Evolutionary conservation across 129 eudicot species (phyloP).

Genomic region (Chrysanthemum seticuspe): DNA sequence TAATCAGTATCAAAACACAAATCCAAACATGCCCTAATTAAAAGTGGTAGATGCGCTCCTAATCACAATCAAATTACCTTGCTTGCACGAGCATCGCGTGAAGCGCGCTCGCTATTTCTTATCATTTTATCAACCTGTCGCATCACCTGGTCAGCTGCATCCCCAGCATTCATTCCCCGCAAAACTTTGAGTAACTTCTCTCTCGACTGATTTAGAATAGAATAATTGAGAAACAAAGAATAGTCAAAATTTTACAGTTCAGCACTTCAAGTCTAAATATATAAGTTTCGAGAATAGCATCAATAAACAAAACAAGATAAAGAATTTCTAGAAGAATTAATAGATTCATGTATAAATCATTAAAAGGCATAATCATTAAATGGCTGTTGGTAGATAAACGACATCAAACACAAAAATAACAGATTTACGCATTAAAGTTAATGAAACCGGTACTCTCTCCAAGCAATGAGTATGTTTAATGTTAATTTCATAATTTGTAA

Average conservation of each 20-base stretch:
- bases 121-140: slow-evolving; percentile 86
- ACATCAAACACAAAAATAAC: too few species aligned
- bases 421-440: too few species aligned
- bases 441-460: too few species aligned
- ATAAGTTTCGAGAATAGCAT: too few species aligned
- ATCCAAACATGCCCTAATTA: not conserved
- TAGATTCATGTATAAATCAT: not conserved
- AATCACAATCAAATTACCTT: slow-evolving; percentile 47
- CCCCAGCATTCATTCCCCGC: slow-evolving; percentile 88
- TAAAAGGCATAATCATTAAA: too few species aligned
- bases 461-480: too few species aligned
- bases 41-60: not conserved
- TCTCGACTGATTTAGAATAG: slow-evolving; percentile 59
- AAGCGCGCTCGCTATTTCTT: slow-evolving; percentile 66
- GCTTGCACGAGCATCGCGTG: slow-evolving; percentile 59
- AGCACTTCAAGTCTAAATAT: not conserved
- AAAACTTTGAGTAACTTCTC: slow-evolving; percentile 66
- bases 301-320: not conserved
- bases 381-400: too few species aligned
- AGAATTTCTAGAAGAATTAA: not conserved
- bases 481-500: too few species aligned
- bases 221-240: not conserved
- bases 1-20: not conserved
- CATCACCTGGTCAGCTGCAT: slow-evolving; percentile 91
- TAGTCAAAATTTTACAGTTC: not conserved